Evolutionary conservation across 352 stramenopile species (phyloP), one percentile per base, ranked within the genome.

Genomic region (Phytophthora citrophthora): DNA sequence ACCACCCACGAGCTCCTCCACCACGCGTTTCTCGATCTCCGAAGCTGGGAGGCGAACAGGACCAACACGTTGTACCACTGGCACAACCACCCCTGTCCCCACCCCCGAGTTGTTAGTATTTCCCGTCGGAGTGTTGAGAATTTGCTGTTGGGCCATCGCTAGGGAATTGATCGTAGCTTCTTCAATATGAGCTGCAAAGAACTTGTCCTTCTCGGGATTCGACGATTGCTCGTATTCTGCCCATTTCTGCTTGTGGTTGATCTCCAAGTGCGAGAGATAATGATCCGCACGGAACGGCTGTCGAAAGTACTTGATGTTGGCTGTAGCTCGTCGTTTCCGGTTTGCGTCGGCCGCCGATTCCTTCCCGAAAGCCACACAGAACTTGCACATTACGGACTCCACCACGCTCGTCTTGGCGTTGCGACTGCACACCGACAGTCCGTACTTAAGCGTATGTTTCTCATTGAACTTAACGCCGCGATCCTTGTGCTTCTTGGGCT

Each of bases 301-400:
- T 1, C 79, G 74, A 49, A 88, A 90, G 68, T 90, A 88, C 74
- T 90, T 90, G 70, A 88, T 86, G 49, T 90, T 90, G 63, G 78
- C 74, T 1, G 81, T 88, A 4, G 76, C 77, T 26, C 81, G 79
- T 26, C 79, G 81, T 60, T 90, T 90, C 40, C 81, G 78, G n/a
- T 58, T 72, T n/a, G 74, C 46, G 41, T 87, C 74, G 29, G 67
- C 41, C 18, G 77, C 64, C 51, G 73, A 76, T 43, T 90, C 81
- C 64, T 88, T 88, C 44, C 81, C 81, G 61, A 88, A 90, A 3
- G 79, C 79, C 44, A 89, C 77, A 64, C 81, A 90, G 54, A 90
- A 90, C 71, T 87, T 88, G 76, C 81, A 90, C 79, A 89, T 88
- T 43, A 89, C 81, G 24, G 72, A 76, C 68, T 89, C 79, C 31